Conservation (phyloP, 371 early-diverging fungal genomes). For the Mortierella sp. region DNA sequence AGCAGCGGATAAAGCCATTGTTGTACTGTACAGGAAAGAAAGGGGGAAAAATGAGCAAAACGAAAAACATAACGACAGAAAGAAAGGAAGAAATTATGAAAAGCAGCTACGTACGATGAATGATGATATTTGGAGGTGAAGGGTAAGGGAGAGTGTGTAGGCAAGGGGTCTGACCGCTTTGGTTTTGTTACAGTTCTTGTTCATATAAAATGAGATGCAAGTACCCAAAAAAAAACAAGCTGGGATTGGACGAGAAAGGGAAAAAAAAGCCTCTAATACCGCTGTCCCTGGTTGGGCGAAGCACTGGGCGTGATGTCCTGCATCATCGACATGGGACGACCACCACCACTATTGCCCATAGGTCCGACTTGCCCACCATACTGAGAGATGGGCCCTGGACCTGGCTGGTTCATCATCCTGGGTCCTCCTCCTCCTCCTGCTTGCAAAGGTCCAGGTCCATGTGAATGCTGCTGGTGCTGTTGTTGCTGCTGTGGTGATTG, state of each 20-base stretch:
- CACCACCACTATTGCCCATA: constrained; percentile 17
- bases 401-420: constrained; percentile 59
- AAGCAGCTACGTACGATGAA: background rate
- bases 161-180: background rate
- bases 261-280: constrained; percentile 22
- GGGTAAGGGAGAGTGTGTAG: background rate
- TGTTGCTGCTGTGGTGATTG: no score
- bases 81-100: background rate
- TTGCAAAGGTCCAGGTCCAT: constrained; percentile 43
- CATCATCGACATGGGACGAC: constrained; percentile 53
- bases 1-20: background rate
- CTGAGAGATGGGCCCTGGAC: constrained; percentile 59
- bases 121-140: background rate
- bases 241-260: background rate
- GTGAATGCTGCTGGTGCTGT: background rate
- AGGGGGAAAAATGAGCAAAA: background rate
- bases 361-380: constrained; percentile 8
- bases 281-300: constrained; percentile 47
- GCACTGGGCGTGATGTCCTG: constrained; percentile 51
- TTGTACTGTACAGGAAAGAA: background rate
- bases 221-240: background rate
- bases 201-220: background rate
- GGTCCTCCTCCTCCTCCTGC: constrained; percentile 62
- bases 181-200: background rate
- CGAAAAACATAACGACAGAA: background rate